Conservation (phyloP, 345 rosid genomes). For the Populus euphratica region DNA sequence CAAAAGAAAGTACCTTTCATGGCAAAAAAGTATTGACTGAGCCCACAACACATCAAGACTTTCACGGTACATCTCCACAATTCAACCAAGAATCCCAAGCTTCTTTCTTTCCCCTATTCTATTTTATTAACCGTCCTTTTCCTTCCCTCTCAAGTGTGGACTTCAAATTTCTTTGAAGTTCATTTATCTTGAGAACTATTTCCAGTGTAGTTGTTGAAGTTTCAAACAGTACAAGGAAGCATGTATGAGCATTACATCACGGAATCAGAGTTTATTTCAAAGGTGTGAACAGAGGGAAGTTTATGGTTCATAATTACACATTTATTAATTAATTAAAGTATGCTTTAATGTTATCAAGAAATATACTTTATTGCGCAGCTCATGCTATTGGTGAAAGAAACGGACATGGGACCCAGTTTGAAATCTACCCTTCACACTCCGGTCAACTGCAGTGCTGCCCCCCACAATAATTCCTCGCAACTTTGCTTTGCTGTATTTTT, state of each 20-base stretch:
- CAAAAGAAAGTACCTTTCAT: conserved; percentile 44
- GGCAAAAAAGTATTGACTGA: conserved; percentile 40
- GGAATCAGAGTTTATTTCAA: conserved; percentile 4
- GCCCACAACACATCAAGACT: conserved; percentile 53
- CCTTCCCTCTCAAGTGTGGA: not conserved
- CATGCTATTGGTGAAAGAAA: too few relatives aligned
- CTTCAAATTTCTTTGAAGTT: not conserved
- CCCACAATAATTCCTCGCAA: not conserved
- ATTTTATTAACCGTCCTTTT: not conserved
- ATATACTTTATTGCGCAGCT: too few relatives aligned
- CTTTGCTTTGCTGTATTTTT: not conserved
- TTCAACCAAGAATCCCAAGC: conserved; percentile 39
- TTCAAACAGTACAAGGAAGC: not conserved
- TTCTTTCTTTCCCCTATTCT: not conserved
- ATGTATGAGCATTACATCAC: conserved; percentile 12
- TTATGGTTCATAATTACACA: not conserved
- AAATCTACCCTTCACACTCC: not conserved
- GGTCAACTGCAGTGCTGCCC: conserved; percentile 4
- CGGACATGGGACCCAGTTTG: conserved; percentile 14
- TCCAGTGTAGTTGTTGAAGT: not conserved
- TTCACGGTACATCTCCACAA: conserved; percentile 35
- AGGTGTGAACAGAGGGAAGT: conserved; percentile 5
- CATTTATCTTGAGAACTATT: not conserved
- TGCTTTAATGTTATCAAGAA: too few relatives aligned
- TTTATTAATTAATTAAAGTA: too few relatives aligned